Evolutionary conservation across 192 early-diverging fungal genomes (phyloP).

Genomic region (Lobosporangium transversale): DNA sequence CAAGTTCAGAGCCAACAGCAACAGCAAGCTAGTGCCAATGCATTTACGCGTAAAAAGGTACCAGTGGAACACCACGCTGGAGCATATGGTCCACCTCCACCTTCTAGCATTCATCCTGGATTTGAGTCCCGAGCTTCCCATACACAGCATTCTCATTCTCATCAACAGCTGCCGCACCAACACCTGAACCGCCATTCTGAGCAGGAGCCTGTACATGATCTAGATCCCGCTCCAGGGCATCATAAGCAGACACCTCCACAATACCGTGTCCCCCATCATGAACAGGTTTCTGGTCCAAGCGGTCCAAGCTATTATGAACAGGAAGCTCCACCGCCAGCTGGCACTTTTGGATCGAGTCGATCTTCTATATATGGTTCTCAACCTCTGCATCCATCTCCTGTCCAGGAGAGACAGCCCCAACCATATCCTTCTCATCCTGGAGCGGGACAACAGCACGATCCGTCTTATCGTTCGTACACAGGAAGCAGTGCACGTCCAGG

Average conservation of each 20-base stretch:
- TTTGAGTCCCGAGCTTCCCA: constrained; percentile 16
- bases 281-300: background rate
- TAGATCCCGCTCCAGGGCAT: constrained; percentile 2
- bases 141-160: constrained; percentile 15
- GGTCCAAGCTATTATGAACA: constrained; percentile 27
- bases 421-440: constrained; percentile 9
- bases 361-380: constrained; percentile 24
- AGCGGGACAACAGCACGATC: constrained; percentile 14
- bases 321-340: constrained; percentile 6
- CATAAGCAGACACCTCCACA: constrained; percentile 16
- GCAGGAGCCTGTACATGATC: constrained; percentile 13
- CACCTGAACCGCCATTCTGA: constrained; percentile 7
- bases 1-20: constrained; percentile 10
- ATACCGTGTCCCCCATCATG: constrained; percentile 17
- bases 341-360: constrained; percentile 8
- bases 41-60: constrained; percentile 15
- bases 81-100: constrained; percentile 1
- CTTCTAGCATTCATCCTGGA: background rate
- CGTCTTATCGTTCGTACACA: constrained; percentile 11
- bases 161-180: constrained; percentile 23
- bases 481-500: constrained; percentile 1
- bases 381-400: constrained; percentile 19
- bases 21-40: constrained; percentile 2
- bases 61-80: constrained; percentile 25
- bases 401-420: constrained; percentile 7